A percentile compares a stretch with the other conserved stretches of the same genome.
Conservation (phyloP, 202 grass and related monocot genomes). For the Setaria viridis region DNA sequence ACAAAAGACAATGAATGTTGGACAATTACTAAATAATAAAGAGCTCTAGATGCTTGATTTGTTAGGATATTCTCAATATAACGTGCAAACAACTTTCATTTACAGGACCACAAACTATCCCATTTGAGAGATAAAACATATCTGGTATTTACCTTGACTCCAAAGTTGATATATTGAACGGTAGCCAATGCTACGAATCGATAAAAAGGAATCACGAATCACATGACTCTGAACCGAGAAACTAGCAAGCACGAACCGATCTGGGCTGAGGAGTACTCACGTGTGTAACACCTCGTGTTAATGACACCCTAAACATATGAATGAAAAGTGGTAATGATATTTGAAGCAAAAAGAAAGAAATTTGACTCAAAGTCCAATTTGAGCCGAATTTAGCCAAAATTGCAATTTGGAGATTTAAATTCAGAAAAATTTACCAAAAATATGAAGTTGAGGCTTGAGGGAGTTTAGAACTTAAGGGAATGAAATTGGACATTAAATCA, state of each 20-base stretch:
- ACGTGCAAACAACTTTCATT: background rate
- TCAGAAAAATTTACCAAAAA: no score
- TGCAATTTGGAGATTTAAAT: no score
- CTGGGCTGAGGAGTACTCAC: constrained; percentile 52
- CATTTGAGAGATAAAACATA: background rate
- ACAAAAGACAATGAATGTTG: background rate
- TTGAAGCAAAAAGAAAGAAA: no score
- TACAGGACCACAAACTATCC: background rate
- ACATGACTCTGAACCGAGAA: no score
- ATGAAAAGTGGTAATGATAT: no score
- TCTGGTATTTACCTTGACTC: constrained; percentile 70
- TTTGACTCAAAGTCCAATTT: no score
- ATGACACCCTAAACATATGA: no score
- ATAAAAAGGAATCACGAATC: background rate
- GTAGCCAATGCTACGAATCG: background rate
- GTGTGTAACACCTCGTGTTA: background rate
- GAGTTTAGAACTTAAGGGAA: no score
- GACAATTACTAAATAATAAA: background rate
- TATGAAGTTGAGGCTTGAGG: no score
- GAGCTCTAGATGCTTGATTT: background rate
- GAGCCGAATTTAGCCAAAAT: no score
- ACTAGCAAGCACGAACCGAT: background rate
- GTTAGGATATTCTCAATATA: background rate
- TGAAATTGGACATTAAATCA: no score
- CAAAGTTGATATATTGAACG: no score